These are phyloP conservation scores for Ophiobolus disseminans DNA, from an alignment of 2,329 filamentous ascomycete species.

Conservation along the genomic window DNA sequence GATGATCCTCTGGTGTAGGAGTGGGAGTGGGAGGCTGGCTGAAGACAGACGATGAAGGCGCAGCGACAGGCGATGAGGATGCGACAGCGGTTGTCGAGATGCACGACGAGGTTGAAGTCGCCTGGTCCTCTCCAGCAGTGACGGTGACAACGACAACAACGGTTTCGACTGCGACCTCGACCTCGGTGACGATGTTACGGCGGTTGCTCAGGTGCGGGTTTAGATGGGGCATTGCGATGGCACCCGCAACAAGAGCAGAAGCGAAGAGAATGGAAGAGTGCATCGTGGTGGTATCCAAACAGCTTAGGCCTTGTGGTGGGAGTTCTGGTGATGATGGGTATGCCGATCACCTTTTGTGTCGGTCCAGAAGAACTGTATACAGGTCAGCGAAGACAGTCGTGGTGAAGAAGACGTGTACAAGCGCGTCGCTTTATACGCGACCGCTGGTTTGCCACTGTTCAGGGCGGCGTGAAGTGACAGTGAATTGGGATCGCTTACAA, in stretches of 20 bases:
- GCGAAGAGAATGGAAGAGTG: conserved; percentile 33
- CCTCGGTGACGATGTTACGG: conserved; percentile 30
- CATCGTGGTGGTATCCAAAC: conserved; percentile 29
- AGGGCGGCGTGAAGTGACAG: not conserved
- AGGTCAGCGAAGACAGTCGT: conserved; percentile 14
- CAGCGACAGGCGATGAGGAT: conserved; percentile 4
- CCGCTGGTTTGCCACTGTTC: conserved; percentile 4
- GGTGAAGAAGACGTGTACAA: not conserved
- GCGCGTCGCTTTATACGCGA: conserved; percentile 13
- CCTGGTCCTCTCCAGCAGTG: conserved; percentile 4
- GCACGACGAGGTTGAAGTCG: conserved; percentile 5
- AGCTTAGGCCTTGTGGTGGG: conserved; percentile 8
- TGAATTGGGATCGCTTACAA: conserved; percentile 18
- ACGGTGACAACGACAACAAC: conserved; percentile 28
- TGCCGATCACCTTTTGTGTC: conserved; percentile 13
- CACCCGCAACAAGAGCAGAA: conserved; percentile 33
- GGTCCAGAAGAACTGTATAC: conserved; percentile 14
- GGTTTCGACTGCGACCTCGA: conserved; percentile 27
- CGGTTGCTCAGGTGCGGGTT: conserved; percentile 21
- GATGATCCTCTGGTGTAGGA: not conserved
- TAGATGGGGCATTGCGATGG: conserved; percentile 31
- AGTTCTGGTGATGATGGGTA: conserved; percentile 10
- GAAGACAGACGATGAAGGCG: conserved; percentile 1
- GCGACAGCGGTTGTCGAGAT: conserved; percentile 3
- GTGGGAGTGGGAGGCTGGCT: not conserved